Percentiles rank a stretch among this genome's conserved stretches.
Evolutionary conservation across 2,329 filamentous ascomycete species (phyloP).

Genomic region (Hypocreales sp.): DNA sequence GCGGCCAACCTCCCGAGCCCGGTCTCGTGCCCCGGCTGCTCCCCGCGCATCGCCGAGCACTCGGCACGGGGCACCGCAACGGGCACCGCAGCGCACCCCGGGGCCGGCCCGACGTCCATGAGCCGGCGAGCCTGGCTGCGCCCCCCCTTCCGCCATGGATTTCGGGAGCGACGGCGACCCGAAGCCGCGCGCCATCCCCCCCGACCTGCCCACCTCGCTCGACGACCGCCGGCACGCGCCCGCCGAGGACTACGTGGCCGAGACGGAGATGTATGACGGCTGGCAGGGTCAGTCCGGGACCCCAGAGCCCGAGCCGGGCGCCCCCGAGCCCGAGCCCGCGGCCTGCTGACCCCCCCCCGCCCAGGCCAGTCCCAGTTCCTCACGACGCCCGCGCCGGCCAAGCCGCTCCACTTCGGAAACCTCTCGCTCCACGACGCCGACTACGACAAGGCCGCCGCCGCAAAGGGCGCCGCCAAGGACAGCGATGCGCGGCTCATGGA

Average conservation of each 20-base stretch:
- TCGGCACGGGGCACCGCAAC: too few relatives aligned
- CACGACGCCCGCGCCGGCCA: slow-evolving; percentile 70
- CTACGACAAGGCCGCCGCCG: slow-evolving; percentile 41
- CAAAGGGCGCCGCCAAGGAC: slow-evolving; percentile 43
- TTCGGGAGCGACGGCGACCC: slow-evolving; percentile 27
- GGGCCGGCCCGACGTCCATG: slow-evolving; percentile 12
- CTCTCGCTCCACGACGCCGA: slow-evolving; percentile 71
- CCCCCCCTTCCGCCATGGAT: slow-evolving; percentile 39
- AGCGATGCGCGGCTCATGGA: slow-evolving; percentile 83
- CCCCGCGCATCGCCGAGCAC: too few relatives aligned
- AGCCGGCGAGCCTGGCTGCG: slow-evolving; percentile 16
- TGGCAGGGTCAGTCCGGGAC: slow-evolving; percentile 73
- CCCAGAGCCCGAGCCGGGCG: too few relatives aligned
- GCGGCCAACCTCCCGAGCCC: too few relatives aligned
- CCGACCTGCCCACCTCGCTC: slow-evolving; percentile 79
- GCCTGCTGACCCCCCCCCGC: background rate
- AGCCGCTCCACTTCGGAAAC: slow-evolving; percentile 67
- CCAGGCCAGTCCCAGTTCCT: slow-evolving; percentile 91
- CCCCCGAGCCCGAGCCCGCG: background rate
- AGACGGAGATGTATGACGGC: slow-evolving; percentile 97
- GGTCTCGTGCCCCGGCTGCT: too few relatives aligned
- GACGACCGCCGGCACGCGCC: slow-evolving; percentile 68
- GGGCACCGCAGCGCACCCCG: background rate
- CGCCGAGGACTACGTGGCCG: slow-evolving; percentile 45
- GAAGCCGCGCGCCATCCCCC: slow-evolving; percentile 46